Base-by-base conservation (phyloP, 345 rosid genomes). In the Excoecaria agallocha region DNA sequence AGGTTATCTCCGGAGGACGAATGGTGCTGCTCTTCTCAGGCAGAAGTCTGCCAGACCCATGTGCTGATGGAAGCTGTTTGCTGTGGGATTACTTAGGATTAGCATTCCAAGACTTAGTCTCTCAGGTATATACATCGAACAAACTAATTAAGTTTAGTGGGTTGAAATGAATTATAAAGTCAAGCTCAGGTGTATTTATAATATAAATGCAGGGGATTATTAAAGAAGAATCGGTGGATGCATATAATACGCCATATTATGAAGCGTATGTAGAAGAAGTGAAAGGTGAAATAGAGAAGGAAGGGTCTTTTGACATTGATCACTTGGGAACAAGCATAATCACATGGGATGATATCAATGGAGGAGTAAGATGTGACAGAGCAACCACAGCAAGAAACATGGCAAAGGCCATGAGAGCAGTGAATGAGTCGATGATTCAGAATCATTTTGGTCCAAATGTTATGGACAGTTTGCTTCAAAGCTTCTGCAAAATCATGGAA, bases 21-120 rank as follows among this genome's bases (percentile, higher is more conserved):
- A 82, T 85, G 81, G 84, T 83, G 3, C 50, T 84, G 76, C 72
- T 73, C 57, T 73, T 82, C 25, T 46, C 48, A 50, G 87, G 84
- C 39, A 80, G 86, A 78, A 79, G 70, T 43, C 22, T 66, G 6
- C 73, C 75, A n/a, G 83, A 87, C 71, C 84, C 86, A 3, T 8
- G 86, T 16, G 15, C 79, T 0, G 87, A 78, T 12, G 84, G 80
- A 68, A 82, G 75, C 61, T 85, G 86, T 69, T 74, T 78, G n/a
- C 75, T 80, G 0, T 83, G 87, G 90, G 87, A 87, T 70, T 85
- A 83, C 79, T 30, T 85, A 39, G 87, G 85, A 75, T 69, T 62
- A 39, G 88, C 87, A 19, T 75, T 87, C 65, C 86, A 82, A 79
- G 81, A 64, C 48, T 74, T 83, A 66, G 88, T 85, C 48, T 48